A percentile compares a stretch with the other conserved stretches of the same genome.
Conservation (phyloP, 129 eudicot genomes). For the Scalesia atractyloides region DNA sequence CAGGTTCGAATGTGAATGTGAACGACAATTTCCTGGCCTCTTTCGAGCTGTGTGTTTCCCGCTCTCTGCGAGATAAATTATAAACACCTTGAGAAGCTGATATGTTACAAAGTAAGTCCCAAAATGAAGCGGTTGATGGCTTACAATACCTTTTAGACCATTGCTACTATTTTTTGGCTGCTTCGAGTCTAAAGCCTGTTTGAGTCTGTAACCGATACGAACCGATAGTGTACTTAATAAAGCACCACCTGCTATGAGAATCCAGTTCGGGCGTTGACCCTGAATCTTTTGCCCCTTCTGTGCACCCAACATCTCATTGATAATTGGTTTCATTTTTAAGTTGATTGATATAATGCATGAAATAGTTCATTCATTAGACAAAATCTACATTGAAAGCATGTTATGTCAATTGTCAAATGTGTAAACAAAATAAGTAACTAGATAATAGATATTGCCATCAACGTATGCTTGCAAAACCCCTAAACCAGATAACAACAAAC, state of each 20-base stretch:
- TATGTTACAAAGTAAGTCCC: conserved; percentile 1
- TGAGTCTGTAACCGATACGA: conserved; percentile 86
- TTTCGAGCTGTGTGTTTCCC: conserved; percentile 46
- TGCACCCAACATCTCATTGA: conserved; percentile 47
- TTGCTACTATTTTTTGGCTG: conserved; percentile 43
- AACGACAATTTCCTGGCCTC: conserved; percentile 49
- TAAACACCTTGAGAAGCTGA: conserved; percentile 5
- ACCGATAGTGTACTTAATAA: conserved; percentile 82
- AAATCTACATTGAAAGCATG: conserved; percentile 28
- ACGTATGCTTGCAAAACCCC: not conserved
- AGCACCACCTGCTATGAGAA: conserved; percentile 90
- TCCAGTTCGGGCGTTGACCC: conserved; percentile 93
- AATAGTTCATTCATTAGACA: conserved; percentile 29
- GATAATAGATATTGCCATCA: not conserved
- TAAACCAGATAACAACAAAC: not conserved
- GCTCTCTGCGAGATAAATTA: conserved; percentile 39
- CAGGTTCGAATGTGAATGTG: conserved; percentile 67
- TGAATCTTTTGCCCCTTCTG: conserved; percentile 44
- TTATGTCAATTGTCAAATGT: not conserved
- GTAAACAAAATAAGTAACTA: not conserved
- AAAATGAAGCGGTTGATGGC: not conserved
- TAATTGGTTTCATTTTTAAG: conserved; percentile 64
- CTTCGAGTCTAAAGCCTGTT: conserved; percentile 69
- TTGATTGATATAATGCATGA: conserved; percentile 21
- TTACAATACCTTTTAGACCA: conserved; percentile 50